Evolutionary conservation across 352 stramenopile genomes (phyloP).

Genomic region (Globisporangium rhizosaccharum): DNA sequence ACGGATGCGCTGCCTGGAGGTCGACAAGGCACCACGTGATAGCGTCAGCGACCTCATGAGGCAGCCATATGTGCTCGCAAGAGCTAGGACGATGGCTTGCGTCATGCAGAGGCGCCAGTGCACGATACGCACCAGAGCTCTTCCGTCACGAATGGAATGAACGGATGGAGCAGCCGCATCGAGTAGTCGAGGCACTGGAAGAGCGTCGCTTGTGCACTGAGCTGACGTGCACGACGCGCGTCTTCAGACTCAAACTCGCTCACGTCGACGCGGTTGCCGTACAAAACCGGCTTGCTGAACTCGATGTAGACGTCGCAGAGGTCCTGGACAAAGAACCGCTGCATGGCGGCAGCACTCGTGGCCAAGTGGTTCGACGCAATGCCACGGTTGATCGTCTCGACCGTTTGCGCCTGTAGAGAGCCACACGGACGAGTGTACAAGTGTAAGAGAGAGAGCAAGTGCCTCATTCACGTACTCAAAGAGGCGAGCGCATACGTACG

Average conservation of each 20-base stretch:
- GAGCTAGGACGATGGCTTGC: background rate
- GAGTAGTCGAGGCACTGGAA: slow-evolving; percentile 94
- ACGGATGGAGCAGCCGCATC: slow-evolving; percentile 96
- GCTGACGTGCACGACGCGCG: slow-evolving; percentile 54
- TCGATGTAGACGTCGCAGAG: slow-evolving; percentile 88
- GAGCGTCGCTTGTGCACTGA: slow-evolving; percentile 89
- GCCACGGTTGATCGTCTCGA: slow-evolving; percentile 53
- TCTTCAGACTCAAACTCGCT: slow-evolving; percentile 30
- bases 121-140: slow-evolving; percentile 92
- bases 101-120: background rate
- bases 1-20: slow-evolving; percentile 50
- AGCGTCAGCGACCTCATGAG: background rate
- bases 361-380: slow-evolving; percentile 70
- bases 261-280: slow-evolving; percentile 52
- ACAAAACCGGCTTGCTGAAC: slow-evolving; percentile 81
- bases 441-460: background rate
- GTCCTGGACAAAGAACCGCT: slow-evolving; percentile 84
- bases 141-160: slow-evolving; percentile 99
- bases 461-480: background rate
- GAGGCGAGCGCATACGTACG: slow-evolving; percentile 21
- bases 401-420: slow-evolving; percentile 37
- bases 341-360: slow-evolving; percentile 56
- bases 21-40: background rate
- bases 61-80: no score
- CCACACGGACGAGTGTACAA: no score